Evolutionary conservation across 768 basidiomycete species (phyloP).

Genomic region (Agrocybe praecox): DNA sequence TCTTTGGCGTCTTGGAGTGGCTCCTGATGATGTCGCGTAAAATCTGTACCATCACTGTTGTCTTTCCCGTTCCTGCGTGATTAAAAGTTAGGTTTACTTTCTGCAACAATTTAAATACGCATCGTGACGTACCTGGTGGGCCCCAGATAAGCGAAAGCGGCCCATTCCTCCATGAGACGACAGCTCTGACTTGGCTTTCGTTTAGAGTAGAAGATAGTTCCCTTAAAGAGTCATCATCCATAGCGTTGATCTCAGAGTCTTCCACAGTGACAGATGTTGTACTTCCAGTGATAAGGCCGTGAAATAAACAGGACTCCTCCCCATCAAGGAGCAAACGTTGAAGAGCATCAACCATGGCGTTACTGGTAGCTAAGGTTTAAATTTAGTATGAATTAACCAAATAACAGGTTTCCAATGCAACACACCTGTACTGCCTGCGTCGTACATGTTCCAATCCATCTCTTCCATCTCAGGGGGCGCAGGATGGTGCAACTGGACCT

Average conservation of each 20-base stretch:
- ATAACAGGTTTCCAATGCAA: not conserved
- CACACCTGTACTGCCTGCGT: slow-evolving; percentile 61
- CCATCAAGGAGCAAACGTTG: slow-evolving; percentile 45
- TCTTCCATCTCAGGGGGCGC: slow-evolving; percentile 59
- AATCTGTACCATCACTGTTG: slow-evolving; percentile 68
- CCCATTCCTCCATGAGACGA: slow-evolving; percentile 40
- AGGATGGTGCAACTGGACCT: slow-evolving; percentile 54
- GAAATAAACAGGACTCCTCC: slow-evolving; percentile 49
- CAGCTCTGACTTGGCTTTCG: slow-evolving; percentile 54
- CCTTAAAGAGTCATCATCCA: slow-evolving; percentile 1
- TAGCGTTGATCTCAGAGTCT: slow-evolving; percentile 1
- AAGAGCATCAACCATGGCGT: slow-evolving; percentile 68
- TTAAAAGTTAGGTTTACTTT: not conserved
- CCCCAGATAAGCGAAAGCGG: slow-evolving; percentile 68
- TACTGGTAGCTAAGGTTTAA: slow-evolving; percentile 49
- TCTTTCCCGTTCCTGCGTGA: slow-evolving; percentile 65
- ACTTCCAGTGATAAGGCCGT: slow-evolving; percentile 46
- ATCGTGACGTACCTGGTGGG: slow-evolving; percentile 52
- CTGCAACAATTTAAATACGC: not conserved
- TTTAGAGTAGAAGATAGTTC: slow-evolving; percentile 41
- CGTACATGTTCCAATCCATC: slow-evolving; percentile 69
- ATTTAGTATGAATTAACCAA: not conserved
- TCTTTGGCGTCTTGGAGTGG: slow-evolving; percentile 38
- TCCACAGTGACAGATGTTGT: slow-evolving; percentile 2
- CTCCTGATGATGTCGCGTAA: slow-evolving; percentile 42